Evolutionary conservation across 2,329 filamentous ascomycete species (phyloP).

Genomic region (Fusarium pseudonygamai): DNA sequence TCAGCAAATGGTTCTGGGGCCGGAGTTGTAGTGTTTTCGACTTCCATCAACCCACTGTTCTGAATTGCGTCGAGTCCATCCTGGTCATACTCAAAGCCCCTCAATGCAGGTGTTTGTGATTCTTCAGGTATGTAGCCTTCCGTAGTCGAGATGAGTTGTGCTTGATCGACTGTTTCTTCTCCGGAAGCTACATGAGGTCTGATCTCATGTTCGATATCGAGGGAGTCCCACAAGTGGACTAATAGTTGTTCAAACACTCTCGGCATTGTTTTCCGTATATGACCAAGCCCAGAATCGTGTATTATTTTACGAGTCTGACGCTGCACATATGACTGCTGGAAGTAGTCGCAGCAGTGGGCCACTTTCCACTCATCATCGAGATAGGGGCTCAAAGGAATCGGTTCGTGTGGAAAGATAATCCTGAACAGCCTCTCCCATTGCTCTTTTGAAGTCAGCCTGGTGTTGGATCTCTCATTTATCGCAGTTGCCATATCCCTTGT

Average conservation of each 20-base stretch:
- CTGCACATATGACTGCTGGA: neutral
- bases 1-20: too few species aligned
- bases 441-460: neutral
- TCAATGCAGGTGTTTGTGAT: neutral
- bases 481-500: neutral
- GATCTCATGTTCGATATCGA: neutral
- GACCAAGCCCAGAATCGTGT: neutral
- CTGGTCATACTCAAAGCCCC: neutral
- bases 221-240: fast-evolving
- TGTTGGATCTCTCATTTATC: neutral
- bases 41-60: neutral
- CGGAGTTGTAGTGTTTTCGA: neutral
- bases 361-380: neutral
- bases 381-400: neutral
- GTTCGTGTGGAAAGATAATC: neutral
- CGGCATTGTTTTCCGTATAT: fast-evolving
- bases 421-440: neutral
- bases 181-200: too few species aligned
- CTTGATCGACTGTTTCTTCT: neutral
- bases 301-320: fast-evolving
- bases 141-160: neutral
- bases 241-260: neutral
- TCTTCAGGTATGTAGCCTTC: too few species aligned
- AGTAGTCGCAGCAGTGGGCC: neutral
- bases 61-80: neutral